These are phyloP conservation scores for Imleria badia DNA, from an alignment of 768 basidiomycete species.

Conservation along the genomic window DNA sequence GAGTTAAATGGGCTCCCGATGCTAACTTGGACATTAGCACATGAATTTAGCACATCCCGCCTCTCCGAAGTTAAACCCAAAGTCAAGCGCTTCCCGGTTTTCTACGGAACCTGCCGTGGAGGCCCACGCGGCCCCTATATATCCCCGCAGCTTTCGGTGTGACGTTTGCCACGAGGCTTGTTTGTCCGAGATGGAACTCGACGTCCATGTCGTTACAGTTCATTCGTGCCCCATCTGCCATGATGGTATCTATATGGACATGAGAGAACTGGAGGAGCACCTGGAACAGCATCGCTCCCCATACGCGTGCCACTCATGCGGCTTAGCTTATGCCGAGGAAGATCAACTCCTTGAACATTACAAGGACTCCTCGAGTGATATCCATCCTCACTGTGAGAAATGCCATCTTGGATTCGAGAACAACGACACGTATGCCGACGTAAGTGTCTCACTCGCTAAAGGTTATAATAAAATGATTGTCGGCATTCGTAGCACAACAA, in stretches of 20 bases:
- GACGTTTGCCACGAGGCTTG: conserved; percentile 25
- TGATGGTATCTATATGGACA: conserved; percentile 31
- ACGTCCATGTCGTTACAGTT: conserved; percentile 30
- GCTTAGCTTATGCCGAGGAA: conserved; percentile 28
- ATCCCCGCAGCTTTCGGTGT: conserved; percentile 14
- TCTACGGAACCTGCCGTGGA: conserved; percentile 8
- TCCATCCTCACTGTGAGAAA: conserved; percentile 37
- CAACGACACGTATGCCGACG: conserved; percentile 27
- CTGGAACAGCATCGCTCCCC: conserved; percentile 30
- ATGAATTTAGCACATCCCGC: conserved; percentile 10
- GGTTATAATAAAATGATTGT: conserved; percentile 1
- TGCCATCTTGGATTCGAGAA: conserved; percentile 39
- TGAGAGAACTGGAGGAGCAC: conserved; percentile 26
- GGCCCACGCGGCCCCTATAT: background rate
- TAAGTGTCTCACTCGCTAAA: conserved; percentile 14
- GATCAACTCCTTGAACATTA: conserved; percentile 42
- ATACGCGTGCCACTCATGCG: conserved; percentile 26
- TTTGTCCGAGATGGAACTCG: conserved; percentile 25
- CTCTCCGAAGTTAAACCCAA: conserved; percentile 14
- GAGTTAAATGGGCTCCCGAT: conserved; percentile 1
- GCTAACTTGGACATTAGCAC: conserved; percentile 22
- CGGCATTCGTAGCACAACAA: conserved; percentile 37
- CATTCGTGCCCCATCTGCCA: conserved; percentile 35
- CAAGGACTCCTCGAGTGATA: conserved; percentile 30
- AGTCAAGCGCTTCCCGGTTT: conserved; percentile 9